Conservation (phyloP, 164 flowering plant species). For the Houttuynia cordata region DNA sequence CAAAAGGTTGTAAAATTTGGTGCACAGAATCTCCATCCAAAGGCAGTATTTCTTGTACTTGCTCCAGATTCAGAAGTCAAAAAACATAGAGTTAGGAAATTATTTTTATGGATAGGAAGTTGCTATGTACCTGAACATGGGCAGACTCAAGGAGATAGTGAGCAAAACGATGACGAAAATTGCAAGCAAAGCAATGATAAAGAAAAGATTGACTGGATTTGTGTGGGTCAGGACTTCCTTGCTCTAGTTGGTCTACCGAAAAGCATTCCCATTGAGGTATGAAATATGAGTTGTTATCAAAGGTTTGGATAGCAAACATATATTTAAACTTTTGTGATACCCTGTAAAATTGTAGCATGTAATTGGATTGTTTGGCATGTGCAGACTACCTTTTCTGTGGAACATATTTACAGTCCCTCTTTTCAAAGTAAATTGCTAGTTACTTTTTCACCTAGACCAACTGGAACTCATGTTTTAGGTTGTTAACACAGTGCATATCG, state of each 20-base stretch:
- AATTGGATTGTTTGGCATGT: no score
- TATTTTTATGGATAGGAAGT: conserved; percentile 41
- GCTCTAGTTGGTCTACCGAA: conserved; percentile 24
- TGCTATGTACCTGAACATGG: conserved; percentile 12
- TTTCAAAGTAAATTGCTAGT: no score
- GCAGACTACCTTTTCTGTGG: background rate
- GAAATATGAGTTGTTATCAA: background rate
- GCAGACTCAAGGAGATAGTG: conserved; percentile 9
- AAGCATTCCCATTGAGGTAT: conserved; percentile 37
- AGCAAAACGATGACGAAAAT: background rate
- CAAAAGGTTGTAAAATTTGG: conserved; percentile 23
- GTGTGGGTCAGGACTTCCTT: conserved; percentile 24
- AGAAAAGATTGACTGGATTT: conserved; percentile 15
- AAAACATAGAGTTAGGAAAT: conserved; percentile 7
- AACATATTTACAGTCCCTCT: background rate
- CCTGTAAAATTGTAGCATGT: background rate
- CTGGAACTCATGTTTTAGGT: background rate
- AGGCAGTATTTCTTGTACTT: conserved; percentile 30
- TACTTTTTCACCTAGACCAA: background rate
- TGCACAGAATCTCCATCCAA: conserved; percentile 23
- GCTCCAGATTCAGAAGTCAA: conserved; percentile 12
- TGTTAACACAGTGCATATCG: background rate
- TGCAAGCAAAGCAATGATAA: conserved; percentile 7
- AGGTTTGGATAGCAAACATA: background rate
- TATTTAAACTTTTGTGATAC: background rate